Evolutionary conservation across 1,284 basidiomycete species (phyloP), one percentile per base, ranked within the genome.

Genomic region (Violaceomyces palustris): DNA sequence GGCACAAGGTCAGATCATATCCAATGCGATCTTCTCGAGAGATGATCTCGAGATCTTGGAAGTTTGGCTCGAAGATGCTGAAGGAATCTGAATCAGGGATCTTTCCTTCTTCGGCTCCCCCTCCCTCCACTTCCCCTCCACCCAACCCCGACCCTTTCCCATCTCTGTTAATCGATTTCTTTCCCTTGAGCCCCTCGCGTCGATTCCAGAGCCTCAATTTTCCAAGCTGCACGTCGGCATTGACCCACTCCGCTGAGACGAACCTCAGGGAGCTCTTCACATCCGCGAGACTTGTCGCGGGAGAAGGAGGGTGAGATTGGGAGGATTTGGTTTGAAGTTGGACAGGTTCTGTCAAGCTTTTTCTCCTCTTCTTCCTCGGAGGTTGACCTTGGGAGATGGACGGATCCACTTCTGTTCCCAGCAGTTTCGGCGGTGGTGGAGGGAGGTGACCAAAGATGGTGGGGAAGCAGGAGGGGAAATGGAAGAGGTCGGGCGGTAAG

Each of bases 321-420:
- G 27, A 28, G 27, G 10, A n/a, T 28, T 28, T n/a, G n/a, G n/a
- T n/a, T n/a, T n/a, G n/a, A n/a, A n/a, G n/a, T n/a, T n/a, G n/a
- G n/a, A n/a, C n/a, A n/a, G n/a, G n/a, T n/a, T n/a, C n/a, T n/a
- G n/a, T n/a, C n/a, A n/a, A n/a, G n/a, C n/a, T n/a, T n/a, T n/a
- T n/a, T n/a, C n/a, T n/a, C n/a, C n/a, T n/a, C n/a, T n/a, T n/a
- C n/a, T n/a, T n/a, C n/a, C n/a, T n/a, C n/a, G 27, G 27, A 28
- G n/a, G 27, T 9, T n/a, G 27, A 28, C 9, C n/a, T n/a, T 9
- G 27, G 56, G 56, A 25, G 50, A 59, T 33, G 44, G 46, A 11
- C 21, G 5, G 15, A 18, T 18, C 8, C 17, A 18, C 6, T 17
- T 15, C n/a, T 5, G 29, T 9, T 32, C 31, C 6, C 29, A n/a